Evolutionary conservation across 169 alveolate genomes (phyloP), one percentile per base, ranked within the genome.

Genomic region (Plasmodium fragile): DNA sequence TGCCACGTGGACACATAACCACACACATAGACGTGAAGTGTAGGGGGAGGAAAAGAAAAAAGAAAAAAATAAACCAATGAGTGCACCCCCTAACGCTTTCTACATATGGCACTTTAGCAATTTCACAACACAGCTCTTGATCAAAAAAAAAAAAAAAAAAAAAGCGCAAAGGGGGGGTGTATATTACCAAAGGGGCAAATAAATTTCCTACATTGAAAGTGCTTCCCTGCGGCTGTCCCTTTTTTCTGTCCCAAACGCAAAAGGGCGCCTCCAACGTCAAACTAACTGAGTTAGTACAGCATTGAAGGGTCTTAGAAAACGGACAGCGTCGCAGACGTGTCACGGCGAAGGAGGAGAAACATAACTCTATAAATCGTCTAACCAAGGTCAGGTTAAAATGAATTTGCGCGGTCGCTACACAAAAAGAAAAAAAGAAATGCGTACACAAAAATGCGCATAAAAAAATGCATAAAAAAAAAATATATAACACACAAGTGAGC

Each of bases 311-410:
- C 39, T 79, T 8, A 41, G 0, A n/a, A 41, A 79, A 18, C 53
- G n/a, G 34, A n/a, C 8, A 10, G 22, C 32, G 28, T 5, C 16
- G 49, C 5, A 75, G 75, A 65, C 30, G 75, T 25, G 75, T 28
- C n/a, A 65, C 16, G 30, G 30, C 75, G 13, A 18, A 59, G 73
- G 36, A 65, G 75, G 75, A n/a, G 36, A 25, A 65, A 65, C 36
- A 65, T 28, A 25, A 8, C 4, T 22, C 36, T 39, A 18, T 11
- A 65, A 65, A 65, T 65, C 36, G 36, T 39, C 75, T 65, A 36
- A 49, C 16, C 75, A 65, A 65, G 75, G 75, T 65, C 75, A 65
- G 75, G 75, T 65, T 25, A 65, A 65, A 65, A 65, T 65, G 36
- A 25, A 65, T 8, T 65, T 65, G 30, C 75, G 3, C 75, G n/a